Conservation (phyloP, 2,329 filamentous ascomycete species). For the Aspergillus ruber region DNA sequence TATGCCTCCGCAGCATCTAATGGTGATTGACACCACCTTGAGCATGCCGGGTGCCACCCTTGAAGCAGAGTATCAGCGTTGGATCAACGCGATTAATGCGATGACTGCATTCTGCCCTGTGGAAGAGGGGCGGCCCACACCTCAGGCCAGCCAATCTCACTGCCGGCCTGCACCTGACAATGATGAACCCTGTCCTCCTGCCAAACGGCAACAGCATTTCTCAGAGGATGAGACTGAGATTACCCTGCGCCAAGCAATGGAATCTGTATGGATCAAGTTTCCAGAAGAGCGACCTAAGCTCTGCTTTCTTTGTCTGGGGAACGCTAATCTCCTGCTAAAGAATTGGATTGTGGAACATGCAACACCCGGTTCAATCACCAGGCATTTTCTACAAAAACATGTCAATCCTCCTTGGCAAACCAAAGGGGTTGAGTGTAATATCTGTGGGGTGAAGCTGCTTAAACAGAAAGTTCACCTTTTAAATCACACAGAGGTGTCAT, state of each 20-base stretch:
- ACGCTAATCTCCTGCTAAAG: slow-evolving; percentile 7
- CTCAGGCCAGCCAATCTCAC: too few species aligned
- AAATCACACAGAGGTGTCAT: slow-evolving; percentile 9
- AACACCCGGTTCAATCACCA: slow-evolving; percentile 10
- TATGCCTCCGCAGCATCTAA: slow-evolving; percentile 17
- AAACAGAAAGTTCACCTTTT: slow-evolving; percentile 13
- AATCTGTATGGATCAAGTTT: too few species aligned
- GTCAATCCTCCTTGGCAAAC: slow-evolving; percentile 12
- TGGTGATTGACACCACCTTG: slow-evolving; percentile 16
- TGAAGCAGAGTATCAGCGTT: slow-evolving; percentile 16
- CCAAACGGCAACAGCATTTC: too few species aligned
- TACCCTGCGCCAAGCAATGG: too few species aligned
- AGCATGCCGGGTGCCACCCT: slow-evolving; percentile 15
- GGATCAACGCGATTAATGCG: slow-evolving; percentile 7
- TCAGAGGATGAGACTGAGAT: too few species aligned
- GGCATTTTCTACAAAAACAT: slow-evolving; percentile 13
- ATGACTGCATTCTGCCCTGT: slow-evolving; percentile 16
- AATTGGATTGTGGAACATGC: slow-evolving; percentile 8
- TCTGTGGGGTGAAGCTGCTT: slow-evolving; percentile 9
- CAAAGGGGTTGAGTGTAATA: slow-evolving; percentile 10
- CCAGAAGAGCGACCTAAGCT: too few species aligned
- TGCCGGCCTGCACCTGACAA: too few species aligned
- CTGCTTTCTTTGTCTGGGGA: too few species aligned
- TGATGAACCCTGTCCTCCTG: too few species aligned
- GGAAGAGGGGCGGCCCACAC: slow-evolving; percentile 16